Percentiles rank a stretch among this genome's conserved stretches.
phyloP scores from a whole-genome alignment of 2,329 filamentous ascomycete genomes.

The Alternaria incomplexa region DNA sequence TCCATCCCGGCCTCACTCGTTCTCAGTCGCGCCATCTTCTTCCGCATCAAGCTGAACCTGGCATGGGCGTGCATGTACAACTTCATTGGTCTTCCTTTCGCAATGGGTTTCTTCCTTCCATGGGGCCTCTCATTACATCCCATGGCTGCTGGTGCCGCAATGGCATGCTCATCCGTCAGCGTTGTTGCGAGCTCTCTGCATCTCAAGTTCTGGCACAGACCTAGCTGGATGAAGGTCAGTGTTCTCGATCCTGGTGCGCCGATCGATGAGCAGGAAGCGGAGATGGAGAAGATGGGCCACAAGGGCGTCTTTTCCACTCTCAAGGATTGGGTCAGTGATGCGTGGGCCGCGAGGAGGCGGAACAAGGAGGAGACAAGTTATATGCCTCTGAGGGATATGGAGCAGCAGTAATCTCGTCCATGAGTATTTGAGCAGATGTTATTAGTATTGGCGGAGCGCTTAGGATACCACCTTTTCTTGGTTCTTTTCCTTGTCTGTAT shows the following conservation, averaged over 20 bases:
- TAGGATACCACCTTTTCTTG: constrained; percentile 18
- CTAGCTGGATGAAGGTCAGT: constrained; percentile 82
- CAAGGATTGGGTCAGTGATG: constrained; percentile 39
- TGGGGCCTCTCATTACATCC: constrained; percentile 87
- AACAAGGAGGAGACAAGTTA: constrained; percentile 52
- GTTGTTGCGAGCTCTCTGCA: constrained; percentile 85
- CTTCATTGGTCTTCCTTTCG: constrained; percentile 86
- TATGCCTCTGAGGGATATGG: constrained; percentile 54
- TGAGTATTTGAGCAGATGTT: neutral
- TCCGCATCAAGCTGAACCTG: constrained; percentile 90
- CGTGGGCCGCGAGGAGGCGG: constrained; percentile 43
- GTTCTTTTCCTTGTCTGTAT: neutral
- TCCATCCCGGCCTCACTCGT: constrained; percentile 88
- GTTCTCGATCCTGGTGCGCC: constrained; percentile 58
- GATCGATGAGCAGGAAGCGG: constrained; percentile 34
- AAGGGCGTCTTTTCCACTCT: constrained; percentile 28
- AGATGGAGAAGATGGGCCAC: constrained; percentile 29
- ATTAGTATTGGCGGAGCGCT: constrained; percentile 3
- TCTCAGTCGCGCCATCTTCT: constrained; percentile 84
- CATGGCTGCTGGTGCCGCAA: constrained; percentile 92
- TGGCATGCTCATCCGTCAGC: constrained; percentile 88
- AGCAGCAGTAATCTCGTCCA: constrained; percentile 30
- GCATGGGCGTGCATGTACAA: constrained; percentile 96
- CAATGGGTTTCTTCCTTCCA: constrained; percentile 94
- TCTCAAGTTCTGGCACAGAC: constrained; percentile 84